Evolutionary conservation across 495 filamentous ascomycete species (phyloP).

Genomic region (Lindgomyces ingoldianus): DNA sequence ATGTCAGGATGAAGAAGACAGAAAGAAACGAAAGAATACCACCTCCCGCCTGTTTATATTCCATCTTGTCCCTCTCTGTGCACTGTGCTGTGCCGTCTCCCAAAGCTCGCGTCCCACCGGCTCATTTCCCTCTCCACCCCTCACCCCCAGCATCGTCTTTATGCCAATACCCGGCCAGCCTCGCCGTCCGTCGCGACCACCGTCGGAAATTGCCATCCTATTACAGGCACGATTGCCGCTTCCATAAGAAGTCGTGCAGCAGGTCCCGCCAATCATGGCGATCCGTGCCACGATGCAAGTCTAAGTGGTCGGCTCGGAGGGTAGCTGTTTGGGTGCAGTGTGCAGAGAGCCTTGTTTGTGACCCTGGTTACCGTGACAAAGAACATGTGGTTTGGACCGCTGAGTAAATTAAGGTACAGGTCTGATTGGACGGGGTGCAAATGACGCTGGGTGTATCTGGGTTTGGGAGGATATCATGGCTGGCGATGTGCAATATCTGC

Average conservation of each 20-base stretch:
- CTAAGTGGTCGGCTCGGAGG: not conserved
- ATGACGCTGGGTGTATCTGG: not conserved
- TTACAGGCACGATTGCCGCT: not conserved
- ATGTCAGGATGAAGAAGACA: not conserved
- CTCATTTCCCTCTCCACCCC: not conserved
- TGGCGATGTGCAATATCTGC: not conserved
- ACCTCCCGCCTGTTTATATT: not conserved
- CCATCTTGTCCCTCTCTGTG: not conserved
- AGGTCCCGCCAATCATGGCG: not conserved
- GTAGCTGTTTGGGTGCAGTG: not conserved
- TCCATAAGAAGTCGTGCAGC: not conserved
- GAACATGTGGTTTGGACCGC: not conserved
- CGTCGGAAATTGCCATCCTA: not conserved
- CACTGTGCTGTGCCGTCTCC: too few relatives aligned
- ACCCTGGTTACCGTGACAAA: not conserved
- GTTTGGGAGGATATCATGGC: not conserved
- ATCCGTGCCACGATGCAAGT: not conserved
- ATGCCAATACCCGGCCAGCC: not conserved
- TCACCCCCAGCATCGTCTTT: not conserved
- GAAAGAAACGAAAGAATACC: not conserved
- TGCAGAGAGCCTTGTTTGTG: too few relatives aligned
- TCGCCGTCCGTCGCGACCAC: not conserved
- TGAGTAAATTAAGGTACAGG: constrained; percentile 1
- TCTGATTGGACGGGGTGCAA: not conserved
- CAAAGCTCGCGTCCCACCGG: not conserved